These are phyloP conservation scores for Byssothecium circinans DNA, from an alignment of 2,329 filamentous ascomycete genomes.

Conservation along the genomic window DNA sequence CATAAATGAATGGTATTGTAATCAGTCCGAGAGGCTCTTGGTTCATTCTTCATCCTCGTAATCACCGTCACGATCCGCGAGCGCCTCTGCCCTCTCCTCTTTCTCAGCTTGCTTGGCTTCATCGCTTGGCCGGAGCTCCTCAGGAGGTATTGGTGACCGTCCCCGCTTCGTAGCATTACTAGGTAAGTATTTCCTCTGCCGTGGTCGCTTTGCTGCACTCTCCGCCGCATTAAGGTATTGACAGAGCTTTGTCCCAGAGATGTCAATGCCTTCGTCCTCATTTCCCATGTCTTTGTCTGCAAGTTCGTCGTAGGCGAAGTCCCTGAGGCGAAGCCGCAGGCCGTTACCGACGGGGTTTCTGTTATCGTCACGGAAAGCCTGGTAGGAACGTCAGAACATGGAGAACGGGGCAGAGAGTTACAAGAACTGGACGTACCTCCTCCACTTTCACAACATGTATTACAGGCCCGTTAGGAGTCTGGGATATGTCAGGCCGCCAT, in stretches of 20 bases:
- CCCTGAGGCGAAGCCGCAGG: slow-evolving; percentile 14
- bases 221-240: slow-evolving; percentile 11
- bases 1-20: no score
- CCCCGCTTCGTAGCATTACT: slow-evolving; percentile 11
- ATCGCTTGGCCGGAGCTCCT: slow-evolving; percentile 10
- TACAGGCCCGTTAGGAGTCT: slow-evolving; percentile 7
- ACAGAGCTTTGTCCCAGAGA: slow-evolving; percentile 16
- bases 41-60: no score
- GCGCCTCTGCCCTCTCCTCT: slow-evolving; percentile 15
- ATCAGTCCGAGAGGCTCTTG: no score
- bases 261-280: slow-evolving; percentile 8
- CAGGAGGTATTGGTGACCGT: slow-evolving; percentile 18
- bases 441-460: slow-evolving; percentile 11
- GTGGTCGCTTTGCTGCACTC: background rate
- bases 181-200: slow-evolving; percentile 4
- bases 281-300: slow-evolving; percentile 8
- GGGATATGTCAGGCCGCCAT: slow-evolving; percentile 13
- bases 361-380: slow-evolving; percentile 29
- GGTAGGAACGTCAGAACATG: slow-evolving; percentile 9
- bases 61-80: slow-evolving; percentile 17
- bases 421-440: slow-evolving; percentile 13
- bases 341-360: slow-evolving; percentile 16
- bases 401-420: background rate
- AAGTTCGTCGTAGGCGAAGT: slow-evolving; percentile 21
- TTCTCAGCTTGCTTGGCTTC: slow-evolving; percentile 13